Base-by-base conservation (phyloP, 176 grass and related monocot species). In the Echinochloa phyllopogon region DNA sequence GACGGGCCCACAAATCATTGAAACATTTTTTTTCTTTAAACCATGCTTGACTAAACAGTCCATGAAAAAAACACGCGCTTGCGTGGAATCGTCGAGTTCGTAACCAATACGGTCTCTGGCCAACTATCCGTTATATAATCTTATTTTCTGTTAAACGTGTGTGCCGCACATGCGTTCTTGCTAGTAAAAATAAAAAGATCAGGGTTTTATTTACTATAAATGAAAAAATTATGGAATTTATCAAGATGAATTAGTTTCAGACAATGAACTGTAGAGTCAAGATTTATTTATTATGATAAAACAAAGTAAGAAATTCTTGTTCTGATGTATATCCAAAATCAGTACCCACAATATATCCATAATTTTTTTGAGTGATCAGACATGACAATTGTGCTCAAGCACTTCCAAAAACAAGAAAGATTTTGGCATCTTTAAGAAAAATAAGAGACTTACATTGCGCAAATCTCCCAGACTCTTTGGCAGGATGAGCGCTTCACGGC, bases 381-480 rank as follows among this genome's bases (percentile, higher is more conserved):
- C 11, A 80, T 51, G 39, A 15, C 4, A 52, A 40, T 55, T 80
- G 6, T 80, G 45, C 55, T 62, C 0, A 9, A 76, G 29, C 1
- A 4, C 27, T 52, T 69, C 33, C 39, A 75, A 23, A 89, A 20
- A 49, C 33, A 81, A 48, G 20, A 67, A 77, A 49, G 10, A 3
- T 72, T 61, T 4, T 77, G 14, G 14, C 9, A 71, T 78, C 57
- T 52, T 15, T 59, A 44, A 85, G 48, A 24, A 52, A 77, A 74
- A 83, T 4, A 76, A 90, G 37, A 72, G 52, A 84, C 93, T 94
- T 88, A 96, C 96, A 86, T 87, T 98, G 62, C 13, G 82, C 79
- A 98, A 78, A 90, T 95, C 64, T 67, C 93, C 96, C n/a, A 98
- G 29, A 81, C 83, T 90, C 67, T 90, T 92, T 75, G 93, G 96